Percentiles rank a stretch among this genome's conserved stretches.
phyloP scores from a whole-genome alignment of 441 rosid species.

The Euphorbia schlechtendalii region DNA sequence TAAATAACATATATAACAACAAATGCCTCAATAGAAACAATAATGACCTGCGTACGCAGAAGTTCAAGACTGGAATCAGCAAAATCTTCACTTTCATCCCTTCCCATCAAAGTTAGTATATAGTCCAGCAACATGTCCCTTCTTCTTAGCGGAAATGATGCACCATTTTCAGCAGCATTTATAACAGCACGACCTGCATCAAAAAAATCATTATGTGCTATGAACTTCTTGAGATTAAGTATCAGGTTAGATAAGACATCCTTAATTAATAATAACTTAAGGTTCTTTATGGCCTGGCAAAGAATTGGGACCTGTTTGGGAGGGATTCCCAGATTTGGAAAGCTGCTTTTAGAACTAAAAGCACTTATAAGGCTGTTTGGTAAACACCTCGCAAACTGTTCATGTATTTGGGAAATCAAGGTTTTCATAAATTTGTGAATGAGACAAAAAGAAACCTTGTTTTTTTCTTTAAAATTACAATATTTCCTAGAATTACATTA shows the following conservation, averaged over 20 bases:
- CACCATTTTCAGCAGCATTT: slow-evolving; percentile 89
- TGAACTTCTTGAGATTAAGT: slow-evolving; percentile 16
- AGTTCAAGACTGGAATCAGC: slow-evolving; percentile 92
- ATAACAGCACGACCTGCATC: slow-evolving; percentile 87
- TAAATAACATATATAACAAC: not conserved
- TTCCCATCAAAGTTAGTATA: slow-evolving; percentile 93
- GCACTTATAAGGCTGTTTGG: too few relatives aligned
- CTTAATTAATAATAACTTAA: slow-evolving; percentile 1
- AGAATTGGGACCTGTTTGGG: not conserved
- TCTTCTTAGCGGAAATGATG: slow-evolving; percentile 79
- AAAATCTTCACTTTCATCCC: slow-evolving; percentile 77
- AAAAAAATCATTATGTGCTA: slow-evolving; percentile 15
- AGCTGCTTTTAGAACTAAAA: too few relatives aligned
- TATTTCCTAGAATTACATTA: too few relatives aligned
- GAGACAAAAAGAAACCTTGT: too few relatives aligned
- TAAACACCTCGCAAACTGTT: too few relatives aligned
- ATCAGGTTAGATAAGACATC: slow-evolving; percentile 9
- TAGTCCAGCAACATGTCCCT: slow-evolving; percentile 89
- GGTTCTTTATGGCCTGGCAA: not conserved
- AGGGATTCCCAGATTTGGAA: too few relatives aligned
- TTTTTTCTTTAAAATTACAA: too few relatives aligned
- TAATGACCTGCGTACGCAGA: slow-evolving; percentile 68
- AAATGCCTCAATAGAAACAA: slow-evolving; percentile 1
- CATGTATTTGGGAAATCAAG: too few relatives aligned
- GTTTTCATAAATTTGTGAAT: too few relatives aligned